These are phyloP conservation scores for Uronychia setigera DNA, from an alignment of 73 alveolate genomes.

Conservation along the genomic window DNA sequence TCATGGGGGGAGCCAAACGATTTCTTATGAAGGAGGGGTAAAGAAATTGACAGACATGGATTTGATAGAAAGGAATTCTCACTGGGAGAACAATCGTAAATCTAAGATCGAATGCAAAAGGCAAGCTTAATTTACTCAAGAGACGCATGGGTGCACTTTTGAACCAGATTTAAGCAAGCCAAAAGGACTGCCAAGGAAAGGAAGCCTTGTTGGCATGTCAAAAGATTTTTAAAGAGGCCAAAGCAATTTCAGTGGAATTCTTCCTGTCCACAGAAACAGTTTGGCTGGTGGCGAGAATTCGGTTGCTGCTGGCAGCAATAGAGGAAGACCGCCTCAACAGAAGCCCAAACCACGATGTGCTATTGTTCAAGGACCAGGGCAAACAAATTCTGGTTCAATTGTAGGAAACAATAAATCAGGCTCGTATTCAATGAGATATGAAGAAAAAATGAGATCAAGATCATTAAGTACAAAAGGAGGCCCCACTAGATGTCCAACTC, in stretches of 20 bases:
- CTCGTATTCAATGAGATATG: not conserved
- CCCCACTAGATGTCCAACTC: not conserved
- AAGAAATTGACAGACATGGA: not conserved
- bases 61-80: not conserved
- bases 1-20: not conserved
- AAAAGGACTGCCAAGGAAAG: not conserved
- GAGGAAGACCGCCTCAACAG: constrained; percentile 3
- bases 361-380: not conserved
- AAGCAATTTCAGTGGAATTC: not conserved
- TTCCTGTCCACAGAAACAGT: not conserved
- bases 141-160: not conserved
- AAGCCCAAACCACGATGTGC: not conserved
- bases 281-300: not conserved
- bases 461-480: not conserved
- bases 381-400: not conserved
- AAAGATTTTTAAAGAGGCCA: not conserved
- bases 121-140: not conserved
- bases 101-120: not conserved
- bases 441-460: not conserved
- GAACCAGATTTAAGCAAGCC: not conserved
- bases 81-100: not conserved
- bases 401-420: not conserved
- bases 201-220: not conserved
- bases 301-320: not conserved
- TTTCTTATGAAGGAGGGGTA: not conserved